A percentile compares a stretch with the other conserved stretches of the same genome.
Evolutionary conservation across 2,329 filamentous ascomycete species (phyloP).

Genomic region (Dryadomyces sulphureus): DNA sequence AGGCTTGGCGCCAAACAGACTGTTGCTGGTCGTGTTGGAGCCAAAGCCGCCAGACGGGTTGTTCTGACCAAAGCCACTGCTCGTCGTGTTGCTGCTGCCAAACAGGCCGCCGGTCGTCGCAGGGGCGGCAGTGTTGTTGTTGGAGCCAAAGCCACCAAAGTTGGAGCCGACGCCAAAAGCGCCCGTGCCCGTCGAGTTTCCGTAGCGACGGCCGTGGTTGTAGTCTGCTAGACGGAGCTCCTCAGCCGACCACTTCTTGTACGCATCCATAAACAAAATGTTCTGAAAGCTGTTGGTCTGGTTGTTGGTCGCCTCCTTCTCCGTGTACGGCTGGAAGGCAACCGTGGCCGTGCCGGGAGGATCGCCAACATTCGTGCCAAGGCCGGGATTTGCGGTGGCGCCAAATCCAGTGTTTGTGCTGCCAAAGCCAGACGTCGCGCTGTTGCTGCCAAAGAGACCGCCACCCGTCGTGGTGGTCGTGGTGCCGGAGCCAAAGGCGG

Average conservation of each 20-base stretch:
- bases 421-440: constrained; percentile 26
- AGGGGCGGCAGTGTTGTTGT: constrained; percentile 17
- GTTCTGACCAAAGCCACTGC: constrained; percentile 19
- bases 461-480: constrained; percentile 16
- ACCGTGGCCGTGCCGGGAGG: constrained; percentile 54
- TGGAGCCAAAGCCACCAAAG: constrained; percentile 35
- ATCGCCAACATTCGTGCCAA: constrained; percentile 37
- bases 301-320: constrained; percentile 53
- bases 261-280: constrained; percentile 63
- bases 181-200: constrained; percentile 70
- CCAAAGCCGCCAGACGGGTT: constrained; percentile 25
- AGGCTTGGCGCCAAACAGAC: constrained; percentile 22
- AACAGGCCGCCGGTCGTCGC: constrained; percentile 23
- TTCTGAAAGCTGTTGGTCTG: constrained; percentile 57
- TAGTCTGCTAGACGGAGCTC: constrained; percentile 78
- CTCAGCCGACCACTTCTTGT: constrained; percentile 83
- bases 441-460: constrained; percentile 30
- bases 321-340: constrained; percentile 53
- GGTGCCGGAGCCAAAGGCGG: constrained; percentile 21
- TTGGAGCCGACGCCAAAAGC: constrained; percentile 56
- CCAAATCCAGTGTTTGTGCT: constrained; percentile 11
- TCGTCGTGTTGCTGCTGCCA: constrained; percentile 20
- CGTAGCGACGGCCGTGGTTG: constrained; percentile 67
- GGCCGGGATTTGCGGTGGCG: constrained; percentile 29
- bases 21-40: constrained; percentile 8